Conservation (phyloP, 768 basidiomycete genomes). For the Gautieria morchelliformis region DNA sequence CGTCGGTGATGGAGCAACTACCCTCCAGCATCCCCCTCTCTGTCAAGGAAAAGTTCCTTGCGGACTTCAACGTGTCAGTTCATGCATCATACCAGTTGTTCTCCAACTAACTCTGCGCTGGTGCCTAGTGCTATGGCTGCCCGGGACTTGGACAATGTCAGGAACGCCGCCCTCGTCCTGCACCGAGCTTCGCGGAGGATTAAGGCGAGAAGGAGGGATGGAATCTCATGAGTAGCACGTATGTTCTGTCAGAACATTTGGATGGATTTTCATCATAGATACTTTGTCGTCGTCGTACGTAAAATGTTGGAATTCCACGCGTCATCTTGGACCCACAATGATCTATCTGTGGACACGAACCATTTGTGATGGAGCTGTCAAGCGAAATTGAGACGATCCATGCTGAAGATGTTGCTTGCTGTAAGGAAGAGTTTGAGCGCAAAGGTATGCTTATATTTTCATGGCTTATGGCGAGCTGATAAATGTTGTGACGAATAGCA, state of each 20-base stretch:
- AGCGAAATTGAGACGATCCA: too few species aligned
- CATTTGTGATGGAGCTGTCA: too few species aligned
- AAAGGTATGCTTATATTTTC: not conserved
- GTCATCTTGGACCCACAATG: not conserved
- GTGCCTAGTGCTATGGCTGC: constrained; percentile 57
- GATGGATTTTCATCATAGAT: not conserved
- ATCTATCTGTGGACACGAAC: not conserved
- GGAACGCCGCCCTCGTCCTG: constrained; percentile 61
- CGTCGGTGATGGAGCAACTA: constrained; percentile 59
- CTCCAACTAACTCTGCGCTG: constrained; percentile 10
- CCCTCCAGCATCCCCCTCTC: constrained; percentile 51
- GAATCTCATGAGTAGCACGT: not conserved
- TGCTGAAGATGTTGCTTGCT: too few species aligned
- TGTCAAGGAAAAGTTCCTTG: constrained; percentile 63
- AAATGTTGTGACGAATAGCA: not conserved
- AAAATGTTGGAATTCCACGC: not conserved
- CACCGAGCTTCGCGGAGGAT: constrained; percentile 59
- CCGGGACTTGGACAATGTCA: constrained; percentile 69
- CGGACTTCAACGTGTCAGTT: constrained; percentile 66
- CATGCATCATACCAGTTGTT: not conserved
- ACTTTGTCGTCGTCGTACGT: not conserved
- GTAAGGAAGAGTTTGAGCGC: too few species aligned
- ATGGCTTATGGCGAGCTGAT: too few species aligned
- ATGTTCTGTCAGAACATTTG: not conserved
- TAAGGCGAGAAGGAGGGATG: constrained; percentile 7